A percentile compares a stretch with the other conserved stretches of the same genome.
phyloP scores from a whole-genome alignment of 1,284 basidiomycete genomes.

The Abortiporus biennis region DNA sequence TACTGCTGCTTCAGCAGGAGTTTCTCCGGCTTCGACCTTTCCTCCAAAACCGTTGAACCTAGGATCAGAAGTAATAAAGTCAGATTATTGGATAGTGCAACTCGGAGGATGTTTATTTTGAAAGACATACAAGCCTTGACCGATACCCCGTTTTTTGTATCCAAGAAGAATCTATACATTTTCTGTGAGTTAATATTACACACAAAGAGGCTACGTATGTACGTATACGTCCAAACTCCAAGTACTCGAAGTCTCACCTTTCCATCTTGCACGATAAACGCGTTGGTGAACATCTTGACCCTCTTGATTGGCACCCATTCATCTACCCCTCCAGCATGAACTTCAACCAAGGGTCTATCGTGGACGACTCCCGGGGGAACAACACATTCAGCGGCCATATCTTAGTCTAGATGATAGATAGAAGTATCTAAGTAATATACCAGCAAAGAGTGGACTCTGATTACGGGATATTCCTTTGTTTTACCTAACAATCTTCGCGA shows the following conservation, averaged over 20 bases:
- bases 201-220: not conserved
- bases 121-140: constrained; percentile 44
- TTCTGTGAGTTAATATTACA: not conserved
- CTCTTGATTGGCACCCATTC: constrained; percentile 34
- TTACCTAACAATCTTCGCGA: too few species aligned
- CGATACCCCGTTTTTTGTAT: constrained; percentile 69
- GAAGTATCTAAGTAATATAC: too few species aligned
- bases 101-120: not conserved
- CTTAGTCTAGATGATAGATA: too few species aligned
- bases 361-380: constrained; percentile 33
- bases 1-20: constrained; percentile 48
- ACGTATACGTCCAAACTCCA: too few species aligned
- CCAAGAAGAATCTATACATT: constrained; percentile 51
- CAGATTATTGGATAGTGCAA: not conserved
- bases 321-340: constrained; percentile 30
- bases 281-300: constrained; percentile 51
- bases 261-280: constrained; percentile 41
- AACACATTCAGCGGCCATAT: too few species aligned
- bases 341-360: constrained; percentile 7
- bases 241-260: constrained; percentile 20
- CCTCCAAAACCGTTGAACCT: constrained; percentile 76
- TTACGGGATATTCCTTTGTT: too few species aligned
- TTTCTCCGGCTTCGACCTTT: constrained; percentile 63
- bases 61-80: not conserved
- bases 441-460: too few species aligned